A percentile compares a stretch with the other conserved stretches of the same genome.
These are phyloP conservation scores for Diplodia sapinea DNA, from an alignment of 2,329 filamentous ascomycete genomes.

Conservation along the genomic window DNA sequence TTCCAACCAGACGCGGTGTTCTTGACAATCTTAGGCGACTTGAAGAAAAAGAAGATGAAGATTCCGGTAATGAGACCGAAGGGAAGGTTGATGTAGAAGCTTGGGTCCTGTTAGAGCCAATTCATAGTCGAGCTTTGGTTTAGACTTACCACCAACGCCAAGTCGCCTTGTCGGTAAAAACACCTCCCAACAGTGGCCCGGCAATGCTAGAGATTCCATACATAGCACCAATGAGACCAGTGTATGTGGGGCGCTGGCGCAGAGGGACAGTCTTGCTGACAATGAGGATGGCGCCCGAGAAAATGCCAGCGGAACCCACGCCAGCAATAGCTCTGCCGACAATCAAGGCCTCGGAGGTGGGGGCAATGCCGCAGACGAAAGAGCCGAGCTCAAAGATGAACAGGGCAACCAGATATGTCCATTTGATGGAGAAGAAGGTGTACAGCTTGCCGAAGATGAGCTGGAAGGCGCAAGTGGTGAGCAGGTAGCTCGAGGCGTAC, in stretches of 20 bases:
- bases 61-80: conserved; percentile 54
- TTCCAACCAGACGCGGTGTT: conserved; percentile 45
- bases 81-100: conserved; percentile 61
- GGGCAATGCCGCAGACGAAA: conserved; percentile 59
- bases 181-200: conserved; percentile 56
- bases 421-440: conserved; percentile 56
- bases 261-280: conserved; percentile 54
- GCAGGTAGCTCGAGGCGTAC: conserved; percentile 48
- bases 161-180: conserved; percentile 53
- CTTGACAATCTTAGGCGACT: conserved; percentile 42
- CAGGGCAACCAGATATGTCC: conserved; percentile 53
- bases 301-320: conserved; percentile 58
- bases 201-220: conserved; percentile 56
- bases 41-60: conserved; percentile 51
- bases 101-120: background rate
- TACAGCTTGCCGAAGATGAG: conserved; percentile 52
- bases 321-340: conserved; percentile 59
- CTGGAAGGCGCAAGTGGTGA: conserved; percentile 51
- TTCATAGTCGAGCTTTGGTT: conserved; percentile 33
- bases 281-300: conserved; percentile 56
- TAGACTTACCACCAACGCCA: conserved; percentile 54
- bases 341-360: conserved; percentile 56
- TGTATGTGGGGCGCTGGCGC: conserved; percentile 54
- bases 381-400: conserved; percentile 59
- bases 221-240: conserved; percentile 54